Evolutionary conservation across 352 stramenopile species (phyloP).

Genomic region (Phytophthora cryptogea): DNA sequence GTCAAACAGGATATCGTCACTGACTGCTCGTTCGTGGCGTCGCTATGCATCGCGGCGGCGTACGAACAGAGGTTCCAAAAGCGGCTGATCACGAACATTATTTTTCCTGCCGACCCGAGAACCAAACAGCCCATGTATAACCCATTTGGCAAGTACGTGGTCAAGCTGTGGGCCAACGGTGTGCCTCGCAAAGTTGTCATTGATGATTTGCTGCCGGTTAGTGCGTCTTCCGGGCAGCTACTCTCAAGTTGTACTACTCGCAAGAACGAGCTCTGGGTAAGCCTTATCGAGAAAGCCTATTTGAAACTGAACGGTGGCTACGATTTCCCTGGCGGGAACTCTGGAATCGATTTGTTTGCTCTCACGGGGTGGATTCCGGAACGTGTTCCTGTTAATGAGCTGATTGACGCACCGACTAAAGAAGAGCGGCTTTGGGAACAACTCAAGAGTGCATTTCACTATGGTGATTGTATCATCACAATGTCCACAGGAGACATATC

Average conservation of each 20-base stretch:
- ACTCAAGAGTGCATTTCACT: constrained; percentile 92
- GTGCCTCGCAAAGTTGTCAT: constrained; percentile 93
- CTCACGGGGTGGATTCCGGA: constrained; percentile 99
- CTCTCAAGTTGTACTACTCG: constrained; percentile 85
- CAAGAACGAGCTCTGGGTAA: constrained; percentile 92
- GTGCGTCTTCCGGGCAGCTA: constrained; percentile 58
- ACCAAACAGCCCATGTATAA: constrained; percentile 85
- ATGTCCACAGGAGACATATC: constrained; percentile 91
- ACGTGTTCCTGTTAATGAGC: constrained; percentile 71
- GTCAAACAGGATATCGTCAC: constrained; percentile 91
- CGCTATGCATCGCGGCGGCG: constrained; percentile 90
- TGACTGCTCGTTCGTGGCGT: constrained; percentile 94
- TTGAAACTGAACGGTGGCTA: constrained; percentile 98
- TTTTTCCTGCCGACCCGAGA: constrained; percentile 91
- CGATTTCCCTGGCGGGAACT: constrained; percentile 97
- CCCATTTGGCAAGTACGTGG: constrained; percentile 95
- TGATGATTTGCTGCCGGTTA: constrained; percentile 95
- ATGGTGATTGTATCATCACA: constrained; percentile 97
- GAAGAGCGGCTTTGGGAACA: constrained; percentile 97
- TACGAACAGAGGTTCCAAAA: constrained; percentile 93
- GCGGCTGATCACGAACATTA: constrained; percentile 93
- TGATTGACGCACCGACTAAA: constrained; percentile 87
- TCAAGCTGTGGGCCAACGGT: constrained; percentile 97
- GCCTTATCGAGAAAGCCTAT: constrained; percentile 98
- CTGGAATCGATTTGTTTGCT: constrained; percentile 97